Percentiles rank a stretch among this genome's conserved stretches.
phyloP scores from a whole-genome alignment of 2,329 filamentous ascomycete genomes.

The Pseudogymnoascus sp. region DNA sequence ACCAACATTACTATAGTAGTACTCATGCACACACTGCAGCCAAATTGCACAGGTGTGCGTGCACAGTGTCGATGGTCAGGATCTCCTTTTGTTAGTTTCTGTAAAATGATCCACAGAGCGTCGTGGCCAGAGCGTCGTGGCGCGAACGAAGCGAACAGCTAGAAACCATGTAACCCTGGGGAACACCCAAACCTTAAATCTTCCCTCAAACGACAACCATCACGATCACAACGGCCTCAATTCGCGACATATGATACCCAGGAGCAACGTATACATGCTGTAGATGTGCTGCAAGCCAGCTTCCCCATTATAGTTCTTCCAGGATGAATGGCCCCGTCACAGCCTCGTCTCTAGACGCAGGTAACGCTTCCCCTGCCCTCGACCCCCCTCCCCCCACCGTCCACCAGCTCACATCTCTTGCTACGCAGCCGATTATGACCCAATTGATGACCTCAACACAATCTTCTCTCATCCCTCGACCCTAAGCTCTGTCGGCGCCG shows the following conservation, averaged over 20 bases:
- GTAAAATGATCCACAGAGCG: background rate
- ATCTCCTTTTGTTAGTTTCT: background rate
- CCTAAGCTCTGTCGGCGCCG: constrained; percentile 65
- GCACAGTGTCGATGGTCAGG: background rate
- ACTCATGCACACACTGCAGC: too few species aligned
- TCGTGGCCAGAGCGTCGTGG: background rate
- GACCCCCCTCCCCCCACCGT: constrained; percentile 4
- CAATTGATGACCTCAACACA: constrained; percentile 83
- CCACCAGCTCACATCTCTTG: constrained; percentile 13
- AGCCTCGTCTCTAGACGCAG: constrained; percentile 26
- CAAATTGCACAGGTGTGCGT: background rate
- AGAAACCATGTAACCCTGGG: constrained; percentile 2
- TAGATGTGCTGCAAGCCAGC: background rate
- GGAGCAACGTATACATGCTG: background rate
- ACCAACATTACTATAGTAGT: too few species aligned
- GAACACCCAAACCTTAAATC: constrained; percentile 5
- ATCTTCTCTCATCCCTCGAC: constrained; percentile 88
- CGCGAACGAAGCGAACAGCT: constrained; percentile 1
- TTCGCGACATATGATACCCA: background rate
- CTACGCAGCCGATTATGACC: constrained; percentile 69
- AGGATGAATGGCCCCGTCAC: constrained; percentile 25
- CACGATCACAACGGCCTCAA: background rate
- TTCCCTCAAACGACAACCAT: background rate
- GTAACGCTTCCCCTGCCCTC: constrained; percentile 19
- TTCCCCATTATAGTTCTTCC: background rate